Evolutionary conservation across 306 rosid species (phyloP), one percentile per base, ranked within the genome.

Genomic region (Vachellia pachyceras): DNA sequence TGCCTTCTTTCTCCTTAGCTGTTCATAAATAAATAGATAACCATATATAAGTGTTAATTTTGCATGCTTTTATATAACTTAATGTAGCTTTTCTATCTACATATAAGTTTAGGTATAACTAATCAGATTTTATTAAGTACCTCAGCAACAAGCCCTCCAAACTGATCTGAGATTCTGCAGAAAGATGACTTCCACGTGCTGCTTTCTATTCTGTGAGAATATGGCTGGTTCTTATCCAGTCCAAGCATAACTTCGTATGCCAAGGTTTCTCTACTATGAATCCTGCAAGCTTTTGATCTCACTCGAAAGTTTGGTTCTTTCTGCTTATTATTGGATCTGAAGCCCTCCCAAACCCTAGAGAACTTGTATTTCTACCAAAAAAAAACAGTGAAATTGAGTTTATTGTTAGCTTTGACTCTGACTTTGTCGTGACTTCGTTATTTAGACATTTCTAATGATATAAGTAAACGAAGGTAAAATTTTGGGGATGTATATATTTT

Each of bases 1-100:
- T 72, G 91, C 81, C 78, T 89, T 86, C 87, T 93, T 93, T 80
- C 92, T 88, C 85, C 79, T 84, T 68, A 88, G 76, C 97, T 92
- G 87, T 58, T 49, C 75, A 73, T 66, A 39, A 3, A 65, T 82
- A 67, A 49, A 18, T 45, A 79, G 12, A 22, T 33, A 49, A 17
- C 29, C 33, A 29, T 29, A 29, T 29, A 29, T 29, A 61, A 11
- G 0, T 29, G 18, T 60, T 23, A 60, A 58, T 58, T 5, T 5
- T 60, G 35, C 60, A 20, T 10, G 1, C 11, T 10, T 25, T 23
- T 61, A 29, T 70, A 17, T 39, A 23, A n/a, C 1, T 54, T 18
- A 9, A 18, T 9, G 14, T n/a, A 11, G 20, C 67, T 64, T 60
- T 81, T n/a, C 65, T 65, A 39, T 67, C 41, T 60, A 4, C 33